Percentiles rank a stretch among this genome's conserved stretches.
Evolutionary conservation across 495 filamentous ascomycete genomes (phyloP).

Genomic region (Penicillium verhagenii): DNA sequence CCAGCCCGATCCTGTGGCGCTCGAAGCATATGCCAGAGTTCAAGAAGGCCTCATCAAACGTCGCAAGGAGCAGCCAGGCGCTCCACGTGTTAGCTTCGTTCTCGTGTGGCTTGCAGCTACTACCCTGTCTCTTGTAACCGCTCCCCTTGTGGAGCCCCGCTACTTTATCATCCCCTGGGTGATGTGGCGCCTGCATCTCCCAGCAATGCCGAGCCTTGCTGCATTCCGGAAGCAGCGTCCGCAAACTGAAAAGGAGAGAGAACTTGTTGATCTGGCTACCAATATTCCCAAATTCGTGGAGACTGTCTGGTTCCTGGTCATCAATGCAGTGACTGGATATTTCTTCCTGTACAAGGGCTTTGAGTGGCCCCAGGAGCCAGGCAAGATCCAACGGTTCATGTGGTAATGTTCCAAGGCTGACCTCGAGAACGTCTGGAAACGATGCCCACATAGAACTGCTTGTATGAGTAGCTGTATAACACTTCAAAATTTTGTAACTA

Average conservation of each 20-base stretch:
- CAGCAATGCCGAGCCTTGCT: constrained; percentile 40
- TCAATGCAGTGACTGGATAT: constrained; percentile 75
- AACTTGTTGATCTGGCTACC: constrained; percentile 29
- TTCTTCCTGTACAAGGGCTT: constrained; percentile 80
- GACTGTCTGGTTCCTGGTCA: constrained; percentile 70
- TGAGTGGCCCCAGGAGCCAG: constrained; percentile 76
- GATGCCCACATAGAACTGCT: no score
- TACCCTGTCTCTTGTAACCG: constrained; percentile 73
- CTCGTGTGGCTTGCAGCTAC: constrained; percentile 72
- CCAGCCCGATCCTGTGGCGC: constrained; percentile 24
- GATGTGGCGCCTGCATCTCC: constrained; percentile 83
- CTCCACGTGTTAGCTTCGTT: constrained; percentile 52
- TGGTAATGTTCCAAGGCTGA: constrained; percentile 57
- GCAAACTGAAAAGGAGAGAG: constrained; percentile 23
- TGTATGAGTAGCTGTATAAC: neutral
- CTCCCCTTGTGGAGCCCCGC: constrained; percentile 88
- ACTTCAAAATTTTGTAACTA: neutral
- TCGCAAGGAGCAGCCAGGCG: constrained; percentile 29
- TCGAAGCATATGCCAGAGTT: constrained; percentile 34
- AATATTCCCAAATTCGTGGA: constrained; percentile 60
- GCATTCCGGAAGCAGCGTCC: constrained; percentile 25
- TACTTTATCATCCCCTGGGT: constrained; percentile 97
- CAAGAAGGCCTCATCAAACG: constrained; percentile 36
- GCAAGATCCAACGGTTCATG: constrained; percentile 86
- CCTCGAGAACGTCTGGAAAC: no score